A percentile compares a stretch with the other conserved stretches of the same genome.
phyloP scores from a whole-genome alignment of 495 filamentous ascomycete species.

The Podospora sp. region DNA sequence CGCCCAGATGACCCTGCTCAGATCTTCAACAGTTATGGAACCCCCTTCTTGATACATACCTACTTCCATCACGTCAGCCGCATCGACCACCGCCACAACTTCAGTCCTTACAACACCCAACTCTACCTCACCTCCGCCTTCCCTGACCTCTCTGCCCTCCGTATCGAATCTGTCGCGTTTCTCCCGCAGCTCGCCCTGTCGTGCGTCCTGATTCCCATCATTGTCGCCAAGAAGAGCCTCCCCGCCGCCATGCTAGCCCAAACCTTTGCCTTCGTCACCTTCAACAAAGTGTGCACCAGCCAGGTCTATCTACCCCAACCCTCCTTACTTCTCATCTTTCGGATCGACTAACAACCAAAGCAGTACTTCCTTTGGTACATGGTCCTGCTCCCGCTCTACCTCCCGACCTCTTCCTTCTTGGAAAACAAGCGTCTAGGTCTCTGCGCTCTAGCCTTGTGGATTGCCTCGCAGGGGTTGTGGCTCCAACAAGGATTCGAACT shows the following conservation, averaged over 20 bases:
- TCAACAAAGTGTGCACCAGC: slow-evolving; percentile 98
- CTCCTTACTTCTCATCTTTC: neutral
- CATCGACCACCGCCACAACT: slow-evolving; percentile 97
- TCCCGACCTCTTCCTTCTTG: slow-evolving; percentile 76
- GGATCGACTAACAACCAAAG: neutral
- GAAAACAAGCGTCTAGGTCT: slow-evolving; percentile 60
- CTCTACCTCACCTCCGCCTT: slow-evolving; percentile 79
- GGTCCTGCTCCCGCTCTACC: slow-evolving; percentile 87
- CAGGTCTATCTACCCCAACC: slow-evolving; percentile 61
- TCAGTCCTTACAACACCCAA: slow-evolving; percentile 91
- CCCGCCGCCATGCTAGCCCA: slow-evolving; percentile 94
- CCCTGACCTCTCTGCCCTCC: slow-evolving; percentile 38
- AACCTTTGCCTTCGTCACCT: slow-evolving; percentile 94
- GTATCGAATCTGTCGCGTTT: slow-evolving; percentile 81
- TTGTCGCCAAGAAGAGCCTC: slow-evolving; percentile 80
- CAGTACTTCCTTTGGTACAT: slow-evolving; percentile 99
- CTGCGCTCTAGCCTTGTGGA: slow-evolving; percentile 67
- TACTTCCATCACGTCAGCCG: slow-evolving; percentile 91
- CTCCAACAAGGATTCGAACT: slow-evolving; percentile 85
- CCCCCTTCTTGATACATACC: slow-evolving; percentile 81
- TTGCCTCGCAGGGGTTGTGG: slow-evolving; percentile 74
- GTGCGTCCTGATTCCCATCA: slow-evolving; percentile 73
- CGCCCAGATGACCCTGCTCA: slow-evolving; percentile 12
- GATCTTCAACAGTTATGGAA: slow-evolving; percentile 57
- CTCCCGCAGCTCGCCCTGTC: slow-evolving; percentile 82